A percentile compares a stretch with the other conserved stretches of the same genome.
Conservation (phyloP, 2,329 filamentous ascomycete genomes). For the Coniochaeta sp. region DNA sequence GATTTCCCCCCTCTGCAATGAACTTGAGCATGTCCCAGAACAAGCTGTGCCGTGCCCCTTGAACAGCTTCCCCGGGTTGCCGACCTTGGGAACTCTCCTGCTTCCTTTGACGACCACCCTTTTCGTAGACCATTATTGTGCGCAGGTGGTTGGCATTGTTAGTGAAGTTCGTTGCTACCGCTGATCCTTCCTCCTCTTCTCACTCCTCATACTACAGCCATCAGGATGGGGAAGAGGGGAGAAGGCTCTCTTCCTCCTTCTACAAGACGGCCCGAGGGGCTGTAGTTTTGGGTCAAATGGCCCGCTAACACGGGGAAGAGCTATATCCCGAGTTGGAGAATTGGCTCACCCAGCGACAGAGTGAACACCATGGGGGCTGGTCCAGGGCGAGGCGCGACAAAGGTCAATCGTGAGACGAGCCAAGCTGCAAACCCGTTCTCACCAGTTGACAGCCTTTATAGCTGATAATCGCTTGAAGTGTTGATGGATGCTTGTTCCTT, state of each 20-base stretch:
- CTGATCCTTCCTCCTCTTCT: conserved; percentile 18
- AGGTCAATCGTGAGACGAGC: conserved; percentile 33
- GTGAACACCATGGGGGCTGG: conserved; percentile 39
- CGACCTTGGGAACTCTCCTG: conserved; percentile 45
- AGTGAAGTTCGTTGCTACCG: conserved; percentile 42
- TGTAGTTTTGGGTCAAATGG: too few species aligned
- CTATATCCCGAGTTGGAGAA: too few species aligned
- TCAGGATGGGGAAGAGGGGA: too few species aligned
- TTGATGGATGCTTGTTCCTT: conserved; percentile 30
- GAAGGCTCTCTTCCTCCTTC: too few species aligned
- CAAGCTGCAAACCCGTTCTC: conserved; percentile 37
- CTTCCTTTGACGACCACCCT: conserved; percentile 49
- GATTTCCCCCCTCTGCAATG: conserved; percentile 44
- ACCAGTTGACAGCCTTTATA: conserved; percentile 34
- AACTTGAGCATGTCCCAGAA: conserved; percentile 51
- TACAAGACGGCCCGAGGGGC: conserved; percentile 51
- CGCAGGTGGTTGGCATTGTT: conserved; percentile 52
- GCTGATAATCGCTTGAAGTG: conserved; percentile 38
- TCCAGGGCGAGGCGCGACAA: conserved; percentile 48
- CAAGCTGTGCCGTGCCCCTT: conserved; percentile 30
- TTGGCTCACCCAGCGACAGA: too few species aligned
- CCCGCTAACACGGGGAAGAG: too few species aligned
- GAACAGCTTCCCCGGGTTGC: conserved; percentile 40
- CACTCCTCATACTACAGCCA: too few species aligned
- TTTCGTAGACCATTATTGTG: conserved; percentile 55